Evolutionary conservation across 208 protist genomes (phyloP).

Genomic region (Leishmania braziliensis): DNA sequence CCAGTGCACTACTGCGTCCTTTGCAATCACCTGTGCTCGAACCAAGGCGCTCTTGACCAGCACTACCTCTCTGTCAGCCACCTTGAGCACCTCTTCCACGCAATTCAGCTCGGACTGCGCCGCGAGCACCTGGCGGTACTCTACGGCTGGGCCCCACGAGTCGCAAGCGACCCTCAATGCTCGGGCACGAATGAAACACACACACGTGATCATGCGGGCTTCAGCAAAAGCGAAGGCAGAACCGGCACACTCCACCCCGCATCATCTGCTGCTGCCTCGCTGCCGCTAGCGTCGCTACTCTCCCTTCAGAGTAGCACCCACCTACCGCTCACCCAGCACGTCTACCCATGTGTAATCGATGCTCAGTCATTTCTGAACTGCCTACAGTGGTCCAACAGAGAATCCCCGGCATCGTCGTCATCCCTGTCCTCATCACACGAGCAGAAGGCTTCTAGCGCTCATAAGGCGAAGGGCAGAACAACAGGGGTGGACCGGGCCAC

Average conservation of each 20-base stretch:
- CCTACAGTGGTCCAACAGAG: conserved; percentile 47
- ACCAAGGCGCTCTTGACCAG: conserved; percentile 11
- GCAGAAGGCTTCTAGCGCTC: not conserved
- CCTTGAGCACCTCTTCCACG: conserved; percentile 50
- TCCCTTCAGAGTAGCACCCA: conserved; percentile 7
- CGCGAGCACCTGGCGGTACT: conserved; percentile 8
- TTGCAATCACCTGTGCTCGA: conserved; percentile 46
- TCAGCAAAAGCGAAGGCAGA: not conserved
- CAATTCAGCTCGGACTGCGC: conserved; percentile 39
- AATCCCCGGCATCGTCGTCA: not conserved
- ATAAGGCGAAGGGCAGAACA: conserved; percentile 7
- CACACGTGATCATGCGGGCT: not conserved
- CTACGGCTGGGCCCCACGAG: conserved; percentile 13
- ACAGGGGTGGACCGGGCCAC: conserved; percentile 15
- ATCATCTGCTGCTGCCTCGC: not conserved
- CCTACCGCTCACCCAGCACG: conserved; percentile 26
- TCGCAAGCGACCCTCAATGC: not conserved
- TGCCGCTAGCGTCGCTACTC: conserved; percentile 24
- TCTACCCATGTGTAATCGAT: conserved; percentile 37
- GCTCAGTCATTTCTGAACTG: conserved; percentile 73
- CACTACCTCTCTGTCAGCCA: conserved; percentile 55
- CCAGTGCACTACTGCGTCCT: conserved; percentile 48
- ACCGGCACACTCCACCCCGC: not conserved
- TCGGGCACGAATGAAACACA: not conserved
- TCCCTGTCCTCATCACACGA: not conserved